These are phyloP conservation scores for Lachancea lanzarotensis DNA, from an alignment of 805 yeast genomes.

Conservation along the genomic window DNA sequence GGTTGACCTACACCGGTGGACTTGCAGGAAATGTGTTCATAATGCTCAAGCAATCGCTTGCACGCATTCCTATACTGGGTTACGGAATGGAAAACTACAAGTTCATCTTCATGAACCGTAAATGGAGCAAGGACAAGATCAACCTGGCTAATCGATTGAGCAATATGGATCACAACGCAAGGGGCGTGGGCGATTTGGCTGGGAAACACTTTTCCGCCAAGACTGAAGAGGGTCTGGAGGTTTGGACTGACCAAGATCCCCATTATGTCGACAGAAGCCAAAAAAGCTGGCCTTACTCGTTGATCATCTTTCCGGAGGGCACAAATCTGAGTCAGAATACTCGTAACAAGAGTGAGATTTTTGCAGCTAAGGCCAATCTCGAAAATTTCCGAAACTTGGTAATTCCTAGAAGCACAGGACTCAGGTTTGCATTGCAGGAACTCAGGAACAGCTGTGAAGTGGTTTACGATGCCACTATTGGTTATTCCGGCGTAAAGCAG, in stretches of 20 bases:
- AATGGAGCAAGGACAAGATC: conserved; percentile 73
- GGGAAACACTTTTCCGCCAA: conserved; percentile 28
- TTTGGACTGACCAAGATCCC: conserved; percentile 20
- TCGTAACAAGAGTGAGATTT: conserved; percentile 47
- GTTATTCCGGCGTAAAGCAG: conserved; percentile 62
- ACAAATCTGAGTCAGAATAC: conserved; percentile 75
- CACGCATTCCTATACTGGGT: conserved; percentile 68
- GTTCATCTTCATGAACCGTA: conserved; percentile 75
- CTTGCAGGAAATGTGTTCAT: conserved; percentile 62
- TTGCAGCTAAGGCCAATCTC: conserved; percentile 45
- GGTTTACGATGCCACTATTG: conserved; percentile 79
- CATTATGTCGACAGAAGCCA: conserved; percentile 25
- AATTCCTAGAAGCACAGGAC: conserved; percentile 79
- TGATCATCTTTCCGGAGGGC: conserved; percentile 89
- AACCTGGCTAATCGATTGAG: conserved; percentile 50
- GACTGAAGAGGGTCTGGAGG: conserved; percentile 23
- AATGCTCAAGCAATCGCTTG: conserved; percentile 69
- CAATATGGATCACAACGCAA: conserved; percentile 53
- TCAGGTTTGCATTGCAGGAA: conserved; percentile 56
- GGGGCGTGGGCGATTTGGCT: conserved; percentile 49
- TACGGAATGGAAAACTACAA: conserved; percentile 75
- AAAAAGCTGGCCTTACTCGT: conserved; percentile 50
- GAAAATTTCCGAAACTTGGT: conserved; percentile 56
- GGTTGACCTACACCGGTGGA: conserved; percentile 63
- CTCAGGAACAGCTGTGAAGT: conserved; percentile 47